Conservation (phyloP, 2,329 filamentous ascomycete genomes). For the Emergomyces orientalis region DNA sequence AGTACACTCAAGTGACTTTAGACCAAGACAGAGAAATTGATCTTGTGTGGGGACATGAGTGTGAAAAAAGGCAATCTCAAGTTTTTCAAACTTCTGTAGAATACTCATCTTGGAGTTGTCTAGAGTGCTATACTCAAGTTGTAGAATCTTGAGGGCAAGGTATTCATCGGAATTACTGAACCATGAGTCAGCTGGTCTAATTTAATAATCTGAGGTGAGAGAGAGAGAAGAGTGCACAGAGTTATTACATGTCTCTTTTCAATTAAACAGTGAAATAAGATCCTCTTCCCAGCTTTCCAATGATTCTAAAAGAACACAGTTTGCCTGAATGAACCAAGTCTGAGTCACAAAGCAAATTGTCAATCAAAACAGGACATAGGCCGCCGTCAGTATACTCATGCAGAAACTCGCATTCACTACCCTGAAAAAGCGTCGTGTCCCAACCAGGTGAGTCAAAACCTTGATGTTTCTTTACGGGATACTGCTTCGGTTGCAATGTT, state of each 20-base stretch:
- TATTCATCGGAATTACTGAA: slow-evolving; percentile 1
- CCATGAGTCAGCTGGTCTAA: slow-evolving; percentile 5
- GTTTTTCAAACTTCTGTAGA: slow-evolving; percentile 10
- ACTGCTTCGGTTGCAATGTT: slow-evolving; percentile 5
- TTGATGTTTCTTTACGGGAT: slow-evolving; percentile 1
- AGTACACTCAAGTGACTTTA: slow-evolving; percentile 8
- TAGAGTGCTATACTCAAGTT: slow-evolving; percentile 6
- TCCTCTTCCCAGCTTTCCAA: slow-evolving; percentile 14
- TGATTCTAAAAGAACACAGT: slow-evolving; percentile 9
- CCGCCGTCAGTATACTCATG: background rate
- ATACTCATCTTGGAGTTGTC: too few relatives aligned
- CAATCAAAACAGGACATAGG: slow-evolving; percentile 13
- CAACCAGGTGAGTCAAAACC: background rate
- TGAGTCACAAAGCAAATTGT: slow-evolving; percentile 10
- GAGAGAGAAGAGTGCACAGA: background rate
- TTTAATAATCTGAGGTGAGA: slow-evolving; percentile 2
- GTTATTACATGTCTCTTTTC: slow-evolving; percentile 9
- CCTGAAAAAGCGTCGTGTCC: background rate
- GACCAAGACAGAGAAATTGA: slow-evolving; percentile 11
- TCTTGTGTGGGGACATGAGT: slow-evolving; percentile 4
- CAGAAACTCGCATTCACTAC: slow-evolving; percentile 7
- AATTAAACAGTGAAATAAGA: slow-evolving; percentile 15
- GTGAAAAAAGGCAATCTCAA: slow-evolving; percentile 11
- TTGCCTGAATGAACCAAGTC: slow-evolving; percentile 7
- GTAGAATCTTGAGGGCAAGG: slow-evolving; percentile 11